Percentiles rank a stretch among this genome's conserved stretches.
These are phyloP conservation scores for Neoconidiobolus thromboides DNA, from an alignment of 371 early-diverging fungal species.

Conservation along the genomic window DNA sequence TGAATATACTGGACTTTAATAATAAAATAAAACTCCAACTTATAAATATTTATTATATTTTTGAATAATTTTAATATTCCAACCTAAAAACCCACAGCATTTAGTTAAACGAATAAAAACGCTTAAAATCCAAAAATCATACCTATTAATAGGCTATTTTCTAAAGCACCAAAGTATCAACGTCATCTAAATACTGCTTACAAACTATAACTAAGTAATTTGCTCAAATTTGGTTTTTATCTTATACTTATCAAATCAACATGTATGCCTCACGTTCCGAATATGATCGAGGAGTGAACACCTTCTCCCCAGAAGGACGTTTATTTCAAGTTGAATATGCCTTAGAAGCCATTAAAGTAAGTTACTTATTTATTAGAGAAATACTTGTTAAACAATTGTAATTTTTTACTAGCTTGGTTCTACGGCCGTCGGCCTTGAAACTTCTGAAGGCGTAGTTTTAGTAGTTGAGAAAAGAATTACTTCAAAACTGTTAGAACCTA, in stretches of 20 bases:
- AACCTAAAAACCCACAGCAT: too few relatives aligned
- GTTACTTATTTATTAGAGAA: background rate
- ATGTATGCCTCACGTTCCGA: slow-evolving; percentile 72
- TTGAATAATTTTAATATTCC: too few relatives aligned
- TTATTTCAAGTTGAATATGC: slow-evolving; percentile 95
- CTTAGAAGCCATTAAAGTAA: slow-evolving; percentile 95
- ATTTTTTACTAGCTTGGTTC: slow-evolving; percentile 57
- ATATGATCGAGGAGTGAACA: slow-evolving; percentile 97
- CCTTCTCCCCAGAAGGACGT: slow-evolving; percentile 97
- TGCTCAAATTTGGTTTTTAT: too few relatives aligned
- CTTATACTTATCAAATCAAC: background rate
- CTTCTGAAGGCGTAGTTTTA: slow-evolving; percentile 77
- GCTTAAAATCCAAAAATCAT: too few relatives aligned
- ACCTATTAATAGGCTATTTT: too few relatives aligned
- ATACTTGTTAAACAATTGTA: background rate
- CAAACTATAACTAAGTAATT: too few relatives aligned
- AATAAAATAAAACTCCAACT: too few relatives aligned
- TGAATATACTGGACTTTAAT: too few relatives aligned
- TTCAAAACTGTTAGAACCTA: slow-evolving; percentile 75
- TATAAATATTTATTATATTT: too few relatives aligned
- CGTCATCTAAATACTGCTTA: too few relatives aligned
- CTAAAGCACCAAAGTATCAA: too few relatives aligned
- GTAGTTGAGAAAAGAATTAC: slow-evolving; percentile 95
- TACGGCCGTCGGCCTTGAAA: slow-evolving; percentile 93
- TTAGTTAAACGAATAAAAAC: too few relatives aligned